Evolutionary conservation across 768 basidiomycete genomes (phyloP).

Genomic region (Naganishia randhawae): DNA sequence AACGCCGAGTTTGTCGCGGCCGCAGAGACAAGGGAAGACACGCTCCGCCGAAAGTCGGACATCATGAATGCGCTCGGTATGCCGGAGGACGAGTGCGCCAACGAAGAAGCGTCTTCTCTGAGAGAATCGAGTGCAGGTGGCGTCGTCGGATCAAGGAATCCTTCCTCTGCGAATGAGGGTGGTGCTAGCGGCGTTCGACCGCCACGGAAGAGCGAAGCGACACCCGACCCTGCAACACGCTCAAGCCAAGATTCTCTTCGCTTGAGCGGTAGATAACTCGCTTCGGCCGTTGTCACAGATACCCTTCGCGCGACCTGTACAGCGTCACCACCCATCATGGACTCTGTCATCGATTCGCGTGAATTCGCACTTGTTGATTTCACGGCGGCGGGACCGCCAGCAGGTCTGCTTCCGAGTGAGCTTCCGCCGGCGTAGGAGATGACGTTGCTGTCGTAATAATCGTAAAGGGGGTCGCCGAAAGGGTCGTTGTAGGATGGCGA

Average conservation of each 20-base stretch:
- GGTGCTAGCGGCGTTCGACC: conserved; percentile 51
- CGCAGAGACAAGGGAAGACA: conserved; percentile 57
- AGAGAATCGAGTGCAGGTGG: conserved; percentile 52
- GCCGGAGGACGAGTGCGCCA: not conserved
- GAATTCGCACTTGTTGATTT: conserved; percentile 27
- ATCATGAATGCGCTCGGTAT: not conserved
- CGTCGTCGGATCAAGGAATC: conserved; percentile 74
- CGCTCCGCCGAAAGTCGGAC: conserved; percentile 24
- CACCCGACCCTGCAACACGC: conserved; percentile 38
- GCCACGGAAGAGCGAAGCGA: conserved; percentile 59
- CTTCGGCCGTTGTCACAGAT: conserved; percentile 7
- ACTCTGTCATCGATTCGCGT: conserved; percentile 17
- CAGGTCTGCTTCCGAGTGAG: not conserved
- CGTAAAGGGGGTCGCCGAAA: conserved; percentile 18
- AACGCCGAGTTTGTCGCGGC: conserved; percentile 66
- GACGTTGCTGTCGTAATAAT: conserved; percentile 17
- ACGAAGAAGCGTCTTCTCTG: not conserved
- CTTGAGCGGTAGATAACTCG: conserved; percentile 64
- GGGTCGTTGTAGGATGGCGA: conserved; percentile 19
- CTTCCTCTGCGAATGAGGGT: conserved; percentile 1
- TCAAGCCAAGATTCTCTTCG: conserved; percentile 52
- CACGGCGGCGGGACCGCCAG: not conserved
- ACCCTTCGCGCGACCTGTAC: conserved; percentile 21
- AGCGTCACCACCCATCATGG: not conserved
- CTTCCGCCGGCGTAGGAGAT: not conserved